phyloP scores from a whole-genome alignment of 2,329 filamentous ascomycete species.

The Colletotrichum australisinense region DNA sequence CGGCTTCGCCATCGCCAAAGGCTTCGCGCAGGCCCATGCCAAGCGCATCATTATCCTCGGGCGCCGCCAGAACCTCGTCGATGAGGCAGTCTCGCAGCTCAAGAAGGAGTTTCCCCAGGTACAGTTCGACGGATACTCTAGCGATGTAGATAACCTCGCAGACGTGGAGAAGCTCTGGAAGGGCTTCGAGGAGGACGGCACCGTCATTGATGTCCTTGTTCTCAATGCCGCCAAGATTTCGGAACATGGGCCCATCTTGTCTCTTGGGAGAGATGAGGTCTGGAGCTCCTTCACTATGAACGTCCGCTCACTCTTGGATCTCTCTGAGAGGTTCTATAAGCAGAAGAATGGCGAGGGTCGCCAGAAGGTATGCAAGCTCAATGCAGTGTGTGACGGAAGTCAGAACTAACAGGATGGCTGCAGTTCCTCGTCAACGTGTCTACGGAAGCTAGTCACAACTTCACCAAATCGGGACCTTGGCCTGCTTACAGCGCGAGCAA shows the following conservation, averaged over 20 bases:
- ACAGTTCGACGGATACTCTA: not conserved
- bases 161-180: conserved; percentile 22
- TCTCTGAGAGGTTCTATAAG: conserved; percentile 43
- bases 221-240: conserved; percentile 39
- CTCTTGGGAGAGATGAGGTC: conserved; percentile 23
- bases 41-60: conserved; percentile 51
- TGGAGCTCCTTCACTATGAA: conserved; percentile 34
- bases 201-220: conserved; percentile 44
- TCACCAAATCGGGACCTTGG: conserved; percentile 34
- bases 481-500: conserved; percentile 52
- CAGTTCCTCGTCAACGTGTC: conserved; percentile 48
- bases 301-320: conserved; percentile 30
- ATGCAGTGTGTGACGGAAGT: not conserved
- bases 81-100: conserved; percentile 42
- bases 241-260: not conserved
- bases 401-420: not conserved
- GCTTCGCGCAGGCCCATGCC: conserved; percentile 59
- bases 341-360: conserved; percentile 40
- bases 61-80: conserved; percentile 46
- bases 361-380: conserved; percentile 35
- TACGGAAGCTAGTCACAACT: conserved; percentile 44
- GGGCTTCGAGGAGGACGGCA: conserved; percentile 17
- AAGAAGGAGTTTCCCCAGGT: not conserved
- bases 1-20: conserved; percentile 71
- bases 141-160: conserved; percentile 7